These are phyloP conservation scores for Microdochium bolleyi DNA, from an alignment of 2,329 filamentous ascomycete genomes.

Conservation along the genomic window DNA sequence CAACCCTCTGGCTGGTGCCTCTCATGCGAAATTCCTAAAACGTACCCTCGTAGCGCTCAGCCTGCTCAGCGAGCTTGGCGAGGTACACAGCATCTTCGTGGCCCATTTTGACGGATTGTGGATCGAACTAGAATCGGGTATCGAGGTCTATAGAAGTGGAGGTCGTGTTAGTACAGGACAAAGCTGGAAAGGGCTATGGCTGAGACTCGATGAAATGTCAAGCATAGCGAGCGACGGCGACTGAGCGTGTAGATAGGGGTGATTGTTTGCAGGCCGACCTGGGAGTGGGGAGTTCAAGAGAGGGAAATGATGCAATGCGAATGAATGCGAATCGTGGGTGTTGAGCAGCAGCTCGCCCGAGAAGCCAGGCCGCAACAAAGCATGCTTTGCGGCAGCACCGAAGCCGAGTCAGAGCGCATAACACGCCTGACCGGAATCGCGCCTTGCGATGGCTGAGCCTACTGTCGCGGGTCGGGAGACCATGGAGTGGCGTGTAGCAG, in stretches of 20 bases:
- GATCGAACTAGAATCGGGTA: conserved; percentile 4
- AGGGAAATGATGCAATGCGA: too few relatives aligned
- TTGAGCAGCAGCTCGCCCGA: too few relatives aligned
- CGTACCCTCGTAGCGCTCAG: conserved; percentile 98
- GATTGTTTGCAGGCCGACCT: neutral
- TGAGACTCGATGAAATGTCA: too few relatives aligned
- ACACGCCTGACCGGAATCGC: neutral
- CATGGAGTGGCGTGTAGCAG: neutral
- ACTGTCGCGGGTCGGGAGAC: neutral
- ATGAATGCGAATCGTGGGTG: too few relatives aligned
- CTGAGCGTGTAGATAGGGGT: neutral
- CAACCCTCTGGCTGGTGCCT: conserved; percentile 4
- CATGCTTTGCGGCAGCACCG: neutral
- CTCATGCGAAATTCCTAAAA: conserved; percentile 10
- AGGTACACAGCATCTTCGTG: conserved; percentile 99
- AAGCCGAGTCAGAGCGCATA: neutral
- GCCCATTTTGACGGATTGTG: conserved; percentile 68
- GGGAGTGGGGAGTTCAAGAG: neutral
- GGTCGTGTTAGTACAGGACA: neutral
- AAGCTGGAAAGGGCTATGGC: too few relatives aligned
- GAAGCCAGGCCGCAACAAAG: neutral
- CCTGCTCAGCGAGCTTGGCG: conserved; percentile 99
- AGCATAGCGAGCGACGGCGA: neutral
- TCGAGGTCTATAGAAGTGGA: neutral
- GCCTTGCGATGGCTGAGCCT: neutral